phyloP scores from a whole-genome alignment of 2,329 filamentous ascomycete species.

The Stenocarpella maydis region DNA sequence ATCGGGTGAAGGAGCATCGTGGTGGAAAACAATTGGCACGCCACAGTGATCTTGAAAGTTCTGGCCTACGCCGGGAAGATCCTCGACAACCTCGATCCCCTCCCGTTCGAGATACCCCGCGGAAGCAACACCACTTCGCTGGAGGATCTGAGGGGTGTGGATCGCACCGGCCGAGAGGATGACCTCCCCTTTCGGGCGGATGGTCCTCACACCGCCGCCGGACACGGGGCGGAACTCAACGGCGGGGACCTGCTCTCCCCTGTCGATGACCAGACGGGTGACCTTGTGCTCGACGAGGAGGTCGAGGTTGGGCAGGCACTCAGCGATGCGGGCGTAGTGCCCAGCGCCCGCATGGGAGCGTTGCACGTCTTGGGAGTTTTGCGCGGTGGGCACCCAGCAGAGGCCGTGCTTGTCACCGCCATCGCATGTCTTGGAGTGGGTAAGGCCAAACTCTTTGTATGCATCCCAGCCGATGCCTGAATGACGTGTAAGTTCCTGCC shows the following conservation, averaged over 20 bases:
- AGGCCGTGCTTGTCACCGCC: background rate
- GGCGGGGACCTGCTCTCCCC: background rate
- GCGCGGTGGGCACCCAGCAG: slow-evolving; percentile 4
- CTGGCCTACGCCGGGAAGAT: slow-evolving; percentile 45
- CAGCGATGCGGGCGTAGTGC: background rate
- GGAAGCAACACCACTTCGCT: slow-evolving; percentile 46
- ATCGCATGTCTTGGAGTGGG: background rate
- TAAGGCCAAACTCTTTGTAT: background rate
- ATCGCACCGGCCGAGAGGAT: slow-evolving; percentile 44
- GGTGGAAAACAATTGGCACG: background rate
- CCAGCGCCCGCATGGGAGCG: slow-evolving; percentile 11
- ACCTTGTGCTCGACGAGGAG: slow-evolving; percentile 8
- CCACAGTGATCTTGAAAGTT: slow-evolving; percentile 41
- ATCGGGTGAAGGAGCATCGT: background rate
- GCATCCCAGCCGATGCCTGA: background rate
- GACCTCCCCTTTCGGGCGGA: slow-evolving; percentile 39
- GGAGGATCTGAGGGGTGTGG: slow-evolving; percentile 45
- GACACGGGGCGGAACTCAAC: background rate
- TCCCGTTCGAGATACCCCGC: slow-evolving; percentile 38
- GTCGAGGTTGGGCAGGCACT: slow-evolving; percentile 6
- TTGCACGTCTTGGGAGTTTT: slow-evolving; percentile 1
- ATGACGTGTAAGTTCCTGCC: background rate
- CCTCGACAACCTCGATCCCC: slow-evolving; percentile 41
- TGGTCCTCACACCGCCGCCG: background rate
- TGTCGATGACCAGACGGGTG: background rate